phyloP scores from a whole-genome alignment of 148 eudicot species.

The Dysphania ambrosioides region DNA sequence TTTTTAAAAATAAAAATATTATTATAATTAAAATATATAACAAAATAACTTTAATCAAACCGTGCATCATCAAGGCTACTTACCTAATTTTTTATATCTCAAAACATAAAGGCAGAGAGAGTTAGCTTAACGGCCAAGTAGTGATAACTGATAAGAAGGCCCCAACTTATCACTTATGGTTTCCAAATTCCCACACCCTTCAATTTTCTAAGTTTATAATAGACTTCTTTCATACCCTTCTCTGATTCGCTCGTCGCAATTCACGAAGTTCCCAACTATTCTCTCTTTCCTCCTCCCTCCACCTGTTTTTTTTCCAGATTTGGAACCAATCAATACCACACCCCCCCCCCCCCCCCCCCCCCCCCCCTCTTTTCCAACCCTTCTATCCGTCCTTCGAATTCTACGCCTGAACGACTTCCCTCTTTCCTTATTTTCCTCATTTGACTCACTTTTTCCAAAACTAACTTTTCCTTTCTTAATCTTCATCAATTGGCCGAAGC shows the following conservation, averaged over 20 bases:
- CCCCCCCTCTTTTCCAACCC: not conserved
- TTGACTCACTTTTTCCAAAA: not conserved
- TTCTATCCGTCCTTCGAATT: not conserved
- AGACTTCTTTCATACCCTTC: not conserved
- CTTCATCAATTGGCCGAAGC: constrained; percentile 13
- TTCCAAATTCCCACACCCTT: not conserved
- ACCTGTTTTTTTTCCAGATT: not conserved
- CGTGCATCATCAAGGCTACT: too few relatives aligned
- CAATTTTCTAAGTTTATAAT: not conserved
- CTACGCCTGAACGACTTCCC: not conserved
- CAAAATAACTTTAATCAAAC: too few relatives aligned
- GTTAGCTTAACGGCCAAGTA: constrained; percentile 26
- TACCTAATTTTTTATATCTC: too few relatives aligned
- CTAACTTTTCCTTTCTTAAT: not conserved
- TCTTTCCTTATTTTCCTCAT: not conserved
- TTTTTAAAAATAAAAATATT: too few relatives aligned
- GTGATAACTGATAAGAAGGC: constrained; percentile 13
- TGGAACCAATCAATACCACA: constrained; percentile 7
- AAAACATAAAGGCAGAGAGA: not conserved
- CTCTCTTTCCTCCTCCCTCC: constrained; percentile 16
- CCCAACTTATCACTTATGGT: constrained; percentile 5
- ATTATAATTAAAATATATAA: too few relatives aligned
- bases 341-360: not conserved
- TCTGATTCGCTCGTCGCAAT: not conserved
- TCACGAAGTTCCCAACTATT: not conserved